Base-by-base conservation (phyloP, 2,329 filamentous ascomycete genomes). In the Coniella lustricola region DNA sequence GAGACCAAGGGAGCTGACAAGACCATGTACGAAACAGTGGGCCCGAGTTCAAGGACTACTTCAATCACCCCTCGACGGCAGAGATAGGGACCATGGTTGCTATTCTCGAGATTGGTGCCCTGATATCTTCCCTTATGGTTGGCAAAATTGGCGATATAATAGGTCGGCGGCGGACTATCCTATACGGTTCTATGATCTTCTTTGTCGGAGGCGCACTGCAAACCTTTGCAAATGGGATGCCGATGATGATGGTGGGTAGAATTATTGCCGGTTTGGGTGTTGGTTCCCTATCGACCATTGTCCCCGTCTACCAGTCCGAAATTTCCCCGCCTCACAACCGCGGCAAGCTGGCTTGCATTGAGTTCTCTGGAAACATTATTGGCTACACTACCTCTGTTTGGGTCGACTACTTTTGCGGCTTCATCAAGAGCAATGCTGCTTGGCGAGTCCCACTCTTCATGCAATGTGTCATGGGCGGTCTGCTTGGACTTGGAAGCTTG, bases 391-490 rank as follows among this genome's bases (percentile, higher is more conserved):
- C 89, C 46, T 97, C 91, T 58, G 91, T 97, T 18, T 98, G 93
- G 93, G 91, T 97, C 22, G 93, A 98, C 67, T 98, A 97, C 68
- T 91, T 93, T 60, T 96, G 90, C 68, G 93, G 87, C 50, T 96
- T 77, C 63, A 97, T 98, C 62, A 68, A 88, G 54, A 87, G 75
- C 59, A 74, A 97, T 64, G 77, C 85, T 70, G 89, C 93, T 2
- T 98, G 93, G 93, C 86, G 93, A 42, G 59, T 96, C 38, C 93
- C 93, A 1, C 71, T 98, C 44, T 69, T 90, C 39, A 87, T 95
- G 83, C 93, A 98, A 67, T 96, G 93, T 61, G 66, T 94, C 40
- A 97, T 98, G 90, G 93, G 93, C 29, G 79, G 80, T 37, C 74
- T 98, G 42, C 77, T 98, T 31, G 91, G 82, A 8, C 49, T 90